These are phyloP conservation scores for Pythium brachiatum DNA, from an alignment of 352 stramenopile genomes.

Conservation along the genomic window DNA sequence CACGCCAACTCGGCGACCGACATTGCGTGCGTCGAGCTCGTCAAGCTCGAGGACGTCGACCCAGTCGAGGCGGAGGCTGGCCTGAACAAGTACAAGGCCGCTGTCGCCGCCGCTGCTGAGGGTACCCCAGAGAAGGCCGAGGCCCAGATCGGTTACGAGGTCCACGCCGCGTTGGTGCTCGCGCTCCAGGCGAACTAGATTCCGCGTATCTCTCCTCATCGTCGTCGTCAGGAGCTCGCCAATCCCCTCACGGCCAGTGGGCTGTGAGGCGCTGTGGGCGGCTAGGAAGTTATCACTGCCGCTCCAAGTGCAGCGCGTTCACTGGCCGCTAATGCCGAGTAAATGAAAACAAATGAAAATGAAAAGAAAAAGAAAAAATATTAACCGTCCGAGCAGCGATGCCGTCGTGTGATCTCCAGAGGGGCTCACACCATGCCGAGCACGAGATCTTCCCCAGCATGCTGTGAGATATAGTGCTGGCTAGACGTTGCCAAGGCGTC, in stretches of 20 bases:
- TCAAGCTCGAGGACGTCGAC: slow-evolving; percentile 97
- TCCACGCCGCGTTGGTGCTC: slow-evolving; percentile 90
- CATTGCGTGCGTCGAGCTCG: slow-evolving; percentile 95
- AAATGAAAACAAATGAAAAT: slow-evolving; percentile 18
- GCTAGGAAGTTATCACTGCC: not conserved
- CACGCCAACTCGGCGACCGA: slow-evolving; percentile 96
- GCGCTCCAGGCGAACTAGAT: slow-evolving; percentile 79
- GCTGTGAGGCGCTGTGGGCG: not conserved
- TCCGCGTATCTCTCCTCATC: not conserved
- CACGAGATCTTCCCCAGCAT: no score
- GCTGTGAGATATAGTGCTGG: no score
- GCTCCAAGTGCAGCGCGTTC: not conserved
- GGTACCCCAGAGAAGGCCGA: slow-evolving; percentile 91
- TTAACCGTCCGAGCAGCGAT: not conserved
- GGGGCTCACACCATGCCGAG: no score
- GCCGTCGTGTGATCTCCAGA: no score
- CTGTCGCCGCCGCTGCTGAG: slow-evolving; percentile 71
- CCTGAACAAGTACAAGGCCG: slow-evolving; percentile 91
- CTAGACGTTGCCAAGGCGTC: no score
- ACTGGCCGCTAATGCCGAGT: slow-evolving; percentile 16
- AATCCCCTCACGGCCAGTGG: not conserved
- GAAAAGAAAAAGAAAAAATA: slow-evolving; percentile 8
- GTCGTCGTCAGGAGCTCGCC: slow-evolving; percentile 1
- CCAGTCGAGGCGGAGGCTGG: slow-evolving; percentile 78
- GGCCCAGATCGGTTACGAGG: slow-evolving; percentile 95